Evolutionary conservation across 1,284 basidiomycete species (phyloP), one percentile per base, ranked within the genome.

Genomic region (Austroboletus niveus): DNA sequence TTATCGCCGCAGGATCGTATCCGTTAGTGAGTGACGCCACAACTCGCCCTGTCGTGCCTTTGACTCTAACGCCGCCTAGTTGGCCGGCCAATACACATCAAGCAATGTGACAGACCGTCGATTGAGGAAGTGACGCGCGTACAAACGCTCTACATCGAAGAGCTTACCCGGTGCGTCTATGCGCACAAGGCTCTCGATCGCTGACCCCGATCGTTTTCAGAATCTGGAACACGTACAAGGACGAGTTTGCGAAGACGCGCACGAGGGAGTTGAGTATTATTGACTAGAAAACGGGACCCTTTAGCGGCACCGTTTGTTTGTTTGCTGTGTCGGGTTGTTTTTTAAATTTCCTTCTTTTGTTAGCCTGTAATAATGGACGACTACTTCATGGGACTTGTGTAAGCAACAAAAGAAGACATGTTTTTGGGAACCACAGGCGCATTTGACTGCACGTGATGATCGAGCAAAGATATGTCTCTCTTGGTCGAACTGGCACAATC

Each of bases 171-270:
- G 93, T 93, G 51, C 41, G 80, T 66, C 30, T 20, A 1, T 5
- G 12, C 44, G 24, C 10, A 34, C 9, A 29, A n/a, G 29, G 43
- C 8, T 31, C 22, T 11, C 31, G 45, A 14, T 43, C 20, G 5
- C 44, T 53, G 22, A 54, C 30, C 30, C 15, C 1, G 31, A 40
- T 17, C 24, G 9, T 27, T 9, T 8, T 12, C 62, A 94, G 94
- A 47, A 95, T 97, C 60, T 98, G 94, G 94, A 81, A 98, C 66
- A 85, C 87, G 22, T 94, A 98, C 77, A 97, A 97, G 69, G 86
- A 94, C 63, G 76, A 84, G 54, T 93, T 92, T 62, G 91, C 92
- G 29, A 84, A 87, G 63, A 76, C 85, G 29, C 78, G 91, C 40
- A 80, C 78, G 51, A 75, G 80, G 56, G 87, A 91, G 64, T 73